Conservation (phyloP, 1,139 yeast genomes). For the Hansenula anomala region DNA sequence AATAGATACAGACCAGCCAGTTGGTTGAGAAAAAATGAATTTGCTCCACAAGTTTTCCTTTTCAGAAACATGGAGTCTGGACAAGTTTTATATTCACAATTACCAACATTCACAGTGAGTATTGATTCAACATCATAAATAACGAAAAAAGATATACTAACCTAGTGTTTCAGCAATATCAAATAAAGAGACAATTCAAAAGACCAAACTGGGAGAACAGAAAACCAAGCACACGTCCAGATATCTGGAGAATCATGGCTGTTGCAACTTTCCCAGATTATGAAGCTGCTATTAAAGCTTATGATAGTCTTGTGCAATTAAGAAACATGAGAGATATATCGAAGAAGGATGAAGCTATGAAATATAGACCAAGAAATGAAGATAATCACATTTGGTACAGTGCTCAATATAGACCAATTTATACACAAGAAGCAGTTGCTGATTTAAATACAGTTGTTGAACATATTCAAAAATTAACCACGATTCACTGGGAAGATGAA, state of each 20-base stretch:
- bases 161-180: conserved; percentile 50
- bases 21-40: conserved; percentile 46
- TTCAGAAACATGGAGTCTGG: conserved; percentile 86
- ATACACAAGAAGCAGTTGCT: conserved; percentile 88
- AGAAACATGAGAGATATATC: conserved; percentile 66
- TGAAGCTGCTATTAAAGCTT: conserved; percentile 68
- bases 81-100: conserved; percentile 84
- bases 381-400: conserved; percentile 83
- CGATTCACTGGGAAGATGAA: conserved; percentile 72
- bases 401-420: conserved; percentile 86
- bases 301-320: conserved; percentile 68
- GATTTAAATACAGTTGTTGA: conserved; percentile 73
- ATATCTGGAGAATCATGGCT: conserved; percentile 89
- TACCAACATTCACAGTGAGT: conserved; percentile 47
- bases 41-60: conserved; percentile 79
- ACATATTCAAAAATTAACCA: conserved; percentile 47
- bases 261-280: conserved; percentile 68
- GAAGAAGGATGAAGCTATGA: conserved; percentile 55
- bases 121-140: neutral
- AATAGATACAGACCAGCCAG: conserved; percentile 33
- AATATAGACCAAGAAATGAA: conserved; percentile 65
- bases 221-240: conserved; percentile 70
- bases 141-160: conserved; percentile 4
- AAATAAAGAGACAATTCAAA: conserved; percentile 65
- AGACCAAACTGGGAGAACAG: conserved; percentile 89